These are phyloP conservation scores for Tetracentron sinense DNA, from an alignment of 164 flowering plant species.

Conservation along the genomic window DNA sequence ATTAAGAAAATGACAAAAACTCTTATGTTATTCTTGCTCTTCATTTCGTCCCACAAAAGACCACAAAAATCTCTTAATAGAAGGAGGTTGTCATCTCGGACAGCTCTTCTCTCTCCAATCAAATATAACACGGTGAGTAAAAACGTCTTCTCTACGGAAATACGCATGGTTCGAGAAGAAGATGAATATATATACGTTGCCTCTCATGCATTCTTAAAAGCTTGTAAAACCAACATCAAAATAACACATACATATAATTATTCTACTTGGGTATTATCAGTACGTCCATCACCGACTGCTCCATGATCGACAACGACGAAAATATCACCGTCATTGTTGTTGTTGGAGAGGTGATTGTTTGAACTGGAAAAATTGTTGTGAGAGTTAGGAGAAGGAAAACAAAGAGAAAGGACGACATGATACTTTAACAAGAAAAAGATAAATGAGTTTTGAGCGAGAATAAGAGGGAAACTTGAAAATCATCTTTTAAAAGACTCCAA, in stretches of 20 bases:
- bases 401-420: not conserved
- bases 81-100: no score
- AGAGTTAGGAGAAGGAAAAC: not conserved
- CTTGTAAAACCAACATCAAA: no score
- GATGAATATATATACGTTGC: constrained; percentile 8
- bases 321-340: not conserved
- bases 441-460: no score
- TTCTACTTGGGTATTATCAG: constrained; percentile 18
- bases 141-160: constrained; percentile 5
- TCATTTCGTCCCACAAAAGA: no score
- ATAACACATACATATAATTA: no score
- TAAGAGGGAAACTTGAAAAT: not conserved
- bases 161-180: not conserved
- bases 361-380: not conserved
- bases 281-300: constrained; percentile 12
- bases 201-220: constrained; percentile 18
- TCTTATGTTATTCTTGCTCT: no score
- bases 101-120: no score
- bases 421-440: no score
- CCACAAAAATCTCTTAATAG: no score
- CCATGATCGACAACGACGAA: constrained; percentile 15
- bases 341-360: not conserved
- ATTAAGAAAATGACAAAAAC: no score
- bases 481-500: not conserved
- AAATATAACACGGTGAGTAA: no score